Evolutionary conservation across 2,329 filamentous ascomycete species (phyloP).

Genomic region (Penicillium decumbens): DNA sequence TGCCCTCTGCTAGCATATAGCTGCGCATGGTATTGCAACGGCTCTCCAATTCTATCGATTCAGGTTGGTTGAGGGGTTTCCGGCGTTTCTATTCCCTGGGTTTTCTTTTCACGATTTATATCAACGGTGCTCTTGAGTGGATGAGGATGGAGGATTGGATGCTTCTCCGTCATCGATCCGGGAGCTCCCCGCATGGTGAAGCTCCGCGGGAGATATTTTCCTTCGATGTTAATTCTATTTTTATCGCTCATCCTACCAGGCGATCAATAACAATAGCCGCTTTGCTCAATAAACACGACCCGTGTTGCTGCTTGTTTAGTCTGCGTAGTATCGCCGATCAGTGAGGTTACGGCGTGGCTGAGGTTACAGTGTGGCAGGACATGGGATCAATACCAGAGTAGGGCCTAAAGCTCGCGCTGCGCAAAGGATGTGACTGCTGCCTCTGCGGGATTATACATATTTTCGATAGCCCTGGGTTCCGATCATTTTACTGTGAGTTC

Average conservation of each 20-base stretch:
- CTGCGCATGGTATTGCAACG: conserved; percentile 27
- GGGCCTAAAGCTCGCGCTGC: no score
- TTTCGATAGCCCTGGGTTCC: no score
- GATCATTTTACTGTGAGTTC: background rate
- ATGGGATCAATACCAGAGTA: no score
- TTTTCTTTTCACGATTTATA: conserved; percentile 30
- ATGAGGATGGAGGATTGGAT: conserved; percentile 23
- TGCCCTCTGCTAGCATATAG: conserved; percentile 34
- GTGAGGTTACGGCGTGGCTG: no score
- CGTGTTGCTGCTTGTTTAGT: no score
- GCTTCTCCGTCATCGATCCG: conserved; percentile 6
- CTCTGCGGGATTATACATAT: no score
- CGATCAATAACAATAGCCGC: conserved; percentile 5
- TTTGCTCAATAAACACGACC: conserved; percentile 2
- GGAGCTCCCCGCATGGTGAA: conserved; percentile 1
- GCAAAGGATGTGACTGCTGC: no score
- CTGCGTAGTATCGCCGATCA: no score
- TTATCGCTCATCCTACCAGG: conserved; percentile 1
- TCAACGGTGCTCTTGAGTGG: conserved; percentile 27
- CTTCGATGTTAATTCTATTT: conserved; percentile 20
- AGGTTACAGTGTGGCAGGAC: no score
- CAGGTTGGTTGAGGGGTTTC: conserved; percentile 38
- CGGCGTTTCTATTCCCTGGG: conserved; percentile 36
- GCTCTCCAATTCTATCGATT: conserved; percentile 28
- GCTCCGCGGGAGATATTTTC: conserved; percentile 4